Percentiles rank a stretch among this genome's conserved stretches.
Conservation (phyloP, 441 rosid species). For the Melastoma candidum region DNA sequence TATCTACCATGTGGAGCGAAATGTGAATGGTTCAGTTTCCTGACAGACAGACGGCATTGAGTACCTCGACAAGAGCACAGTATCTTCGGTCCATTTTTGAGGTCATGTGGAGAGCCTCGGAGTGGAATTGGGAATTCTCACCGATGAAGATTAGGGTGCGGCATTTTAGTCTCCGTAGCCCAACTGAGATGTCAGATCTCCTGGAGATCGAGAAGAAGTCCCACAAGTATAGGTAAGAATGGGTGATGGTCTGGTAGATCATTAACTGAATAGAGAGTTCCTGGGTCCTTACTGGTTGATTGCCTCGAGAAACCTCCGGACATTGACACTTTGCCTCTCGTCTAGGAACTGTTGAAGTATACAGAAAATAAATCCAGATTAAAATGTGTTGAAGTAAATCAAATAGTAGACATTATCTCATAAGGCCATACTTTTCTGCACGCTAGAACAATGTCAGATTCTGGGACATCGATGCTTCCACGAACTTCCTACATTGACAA, state of each 20-base stretch:
- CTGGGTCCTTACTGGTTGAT: slow-evolving; percentile 44
- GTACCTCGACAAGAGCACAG: slow-evolving; percentile 82
- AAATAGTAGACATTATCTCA: slow-evolving; percentile 9
- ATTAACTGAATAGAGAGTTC: neutral
- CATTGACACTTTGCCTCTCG: slow-evolving; percentile 70
- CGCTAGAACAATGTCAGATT: slow-evolving; percentile 69
- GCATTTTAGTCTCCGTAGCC: slow-evolving; percentile 61
- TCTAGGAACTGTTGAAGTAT: slow-evolving; percentile 52
- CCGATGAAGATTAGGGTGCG: slow-evolving; percentile 75
- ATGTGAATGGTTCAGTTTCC: too few relatives aligned
- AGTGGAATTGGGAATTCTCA: slow-evolving; percentile 62
- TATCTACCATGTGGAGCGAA: too few relatives aligned
- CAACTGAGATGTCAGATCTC: slow-evolving; percentile 73
- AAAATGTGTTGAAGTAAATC: neutral
- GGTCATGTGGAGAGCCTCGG: slow-evolving; percentile 62
- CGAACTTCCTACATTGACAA: slow-evolving; percentile 58
- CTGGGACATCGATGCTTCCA: slow-evolving; percentile 67
- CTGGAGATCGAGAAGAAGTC: slow-evolving; percentile 27
- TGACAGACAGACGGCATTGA: neutral
- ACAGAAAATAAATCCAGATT: neutral
- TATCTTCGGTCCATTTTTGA: slow-evolving; percentile 55
- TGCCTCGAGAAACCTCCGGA: slow-evolving; percentile 79
- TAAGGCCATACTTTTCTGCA: slow-evolving; percentile 66
- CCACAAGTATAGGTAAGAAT: neutral
- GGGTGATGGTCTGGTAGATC: neutral